Percentiles rank a stretch among this genome's conserved stretches.
phyloP scores from a whole-genome alignment of 2,329 filamentous ascomycete species.

The Cladosporium halotolerans region DNA sequence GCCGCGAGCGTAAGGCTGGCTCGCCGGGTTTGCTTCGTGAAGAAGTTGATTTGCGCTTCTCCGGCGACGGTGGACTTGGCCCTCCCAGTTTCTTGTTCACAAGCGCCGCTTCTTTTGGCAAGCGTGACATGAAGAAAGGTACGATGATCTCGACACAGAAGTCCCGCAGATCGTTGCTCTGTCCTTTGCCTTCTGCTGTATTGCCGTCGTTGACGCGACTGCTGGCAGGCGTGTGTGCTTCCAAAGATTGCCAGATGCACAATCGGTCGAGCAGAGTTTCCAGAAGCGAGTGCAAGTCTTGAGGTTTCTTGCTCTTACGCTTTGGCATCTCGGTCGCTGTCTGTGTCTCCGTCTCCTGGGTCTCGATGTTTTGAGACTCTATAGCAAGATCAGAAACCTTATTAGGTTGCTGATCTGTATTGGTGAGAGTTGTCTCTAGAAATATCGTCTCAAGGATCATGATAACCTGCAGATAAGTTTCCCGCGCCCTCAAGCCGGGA shows the following conservation, averaged over 20 bases:
- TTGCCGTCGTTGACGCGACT: conserved; percentile 16
- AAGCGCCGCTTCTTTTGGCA: conserved; percentile 63
- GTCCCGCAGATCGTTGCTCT: conserved; percentile 59
- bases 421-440: conserved; percentile 46
- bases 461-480: conserved; percentile 76
- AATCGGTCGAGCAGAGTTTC: conserved; percentile 71
- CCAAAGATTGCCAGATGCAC: conserved; percentile 77
- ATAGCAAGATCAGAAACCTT: background rate
- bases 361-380: conserved; percentile 24
- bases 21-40: conserved; percentile 35
- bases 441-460: conserved; percentile 70
- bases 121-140: conserved; percentile 70
- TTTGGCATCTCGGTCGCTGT: conserved; percentile 8
- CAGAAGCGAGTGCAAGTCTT: conserved; percentile 59
- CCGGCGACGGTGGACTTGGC: conserved; percentile 55
- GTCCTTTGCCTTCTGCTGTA: conserved; percentile 20
- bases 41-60: conserved; percentile 43
- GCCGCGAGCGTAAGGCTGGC: conserved; percentile 29
- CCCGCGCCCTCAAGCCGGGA: conserved; percentile 63
- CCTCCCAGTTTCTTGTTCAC: conserved; percentile 74
- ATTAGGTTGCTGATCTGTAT: background rate
- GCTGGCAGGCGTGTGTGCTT: conserved; percentile 49
- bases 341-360: conserved; percentile 16
- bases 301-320: conserved; percentile 41
- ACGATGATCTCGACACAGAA: conserved; percentile 77